Base-by-base conservation (phyloP, 768 basidiomycete species). In the Rickenella mellea region DNA sequence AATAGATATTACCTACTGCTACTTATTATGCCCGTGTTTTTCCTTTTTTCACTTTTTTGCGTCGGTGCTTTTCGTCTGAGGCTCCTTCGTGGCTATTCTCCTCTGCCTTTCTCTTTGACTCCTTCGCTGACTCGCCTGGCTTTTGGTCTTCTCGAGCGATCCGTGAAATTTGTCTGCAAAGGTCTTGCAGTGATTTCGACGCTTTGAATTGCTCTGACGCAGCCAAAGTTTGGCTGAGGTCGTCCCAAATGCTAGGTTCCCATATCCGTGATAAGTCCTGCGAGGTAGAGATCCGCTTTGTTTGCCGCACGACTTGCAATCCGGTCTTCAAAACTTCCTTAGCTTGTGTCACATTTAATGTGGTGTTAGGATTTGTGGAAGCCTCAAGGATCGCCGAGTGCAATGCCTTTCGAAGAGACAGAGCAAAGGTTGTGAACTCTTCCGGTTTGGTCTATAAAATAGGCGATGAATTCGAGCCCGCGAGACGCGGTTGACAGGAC, bases 261-360 rank as follows among this genome's bases (percentile, higher is more conserved):
- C 90, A 94, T 4, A 70, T 59, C 4, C 56, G 49, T 9, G 54
- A 43, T 11, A 68, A 48, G 3, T 58, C 52, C 12, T 58, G 58
- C 0, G 60, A 44, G 4, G 53, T 52, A 5, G 59, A 57, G 37
- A 70, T 54, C 6, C 71, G 70, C 42, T 76, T 78, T 45, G 79
- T 76, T 45, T 79, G 77, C 41, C 87, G 78, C n/a, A 80, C 65
- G 38, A 75, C 74, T 15, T 70, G 54, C 21, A 87, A 62, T 0
- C 68, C 80, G 40, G 85, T 61, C 59, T 87, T 92, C 43, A 90
- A 58, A 15, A 90, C 56, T n/a, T 85, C 83, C 61, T 89, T 94
- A 53, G 83, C 54, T 48, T 89, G 84, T 1, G 74, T 57, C 1
- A 80, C 67, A 12, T 74, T 78, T 31, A 81, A 57, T 8, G 64